Conservation (phyloP, 306 rosid species). For the Arachis stenosperma region DNA sequence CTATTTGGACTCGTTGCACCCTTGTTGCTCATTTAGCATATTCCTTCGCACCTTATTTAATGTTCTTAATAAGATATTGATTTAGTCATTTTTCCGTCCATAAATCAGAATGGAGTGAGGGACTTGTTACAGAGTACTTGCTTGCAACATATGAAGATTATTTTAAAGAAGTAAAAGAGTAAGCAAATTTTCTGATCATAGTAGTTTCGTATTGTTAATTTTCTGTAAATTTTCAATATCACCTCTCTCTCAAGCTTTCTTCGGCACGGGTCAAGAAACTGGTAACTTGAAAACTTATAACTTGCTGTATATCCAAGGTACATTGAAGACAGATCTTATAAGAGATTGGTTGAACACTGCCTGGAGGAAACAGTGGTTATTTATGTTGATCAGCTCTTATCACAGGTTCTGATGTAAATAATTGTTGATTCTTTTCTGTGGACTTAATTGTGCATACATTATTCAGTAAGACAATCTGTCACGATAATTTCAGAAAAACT, state of each 20-base stretch:
- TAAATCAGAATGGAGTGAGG: conserved; percentile 90
- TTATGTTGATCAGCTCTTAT: conserved; percentile 87
- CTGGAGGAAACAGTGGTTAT: conserved; percentile 89
- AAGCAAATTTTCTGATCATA: conserved; percentile 46
- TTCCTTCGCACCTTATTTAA: conserved; percentile 24
- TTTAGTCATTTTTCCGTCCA: conserved; percentile 27
- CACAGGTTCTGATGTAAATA: conserved; percentile 62
- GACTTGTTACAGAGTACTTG: conserved; percentile 89
- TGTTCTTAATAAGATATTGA: conserved; percentile 10
- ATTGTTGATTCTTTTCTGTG: conserved; percentile 14
- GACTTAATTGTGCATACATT: conserved; percentile 28
- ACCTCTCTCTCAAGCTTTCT: conserved; percentile 25
- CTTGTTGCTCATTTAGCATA: conserved; percentile 13
- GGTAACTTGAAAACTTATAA: conserved; percentile 15
- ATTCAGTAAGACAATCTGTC: neutral
- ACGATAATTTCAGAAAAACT: conserved; percentile 65
- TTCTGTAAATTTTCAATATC: neutral
- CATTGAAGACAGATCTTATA: conserved; percentile 94
- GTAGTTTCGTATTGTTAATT: conserved; percentile 29
- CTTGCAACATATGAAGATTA: conserved; percentile 95
- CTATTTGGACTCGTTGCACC: conserved; percentile 17
- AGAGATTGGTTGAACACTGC: conserved; percentile 98
- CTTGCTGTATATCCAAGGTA: conserved; percentile 60
- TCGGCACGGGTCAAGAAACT: conserved; percentile 8
- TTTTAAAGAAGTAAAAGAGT: conserved; percentile 89